These are phyloP conservation scores for Aspergillus unguis DNA, from an alignment of 2,329 filamentous ascomycete genomes.

Conservation along the genomic window DNA sequence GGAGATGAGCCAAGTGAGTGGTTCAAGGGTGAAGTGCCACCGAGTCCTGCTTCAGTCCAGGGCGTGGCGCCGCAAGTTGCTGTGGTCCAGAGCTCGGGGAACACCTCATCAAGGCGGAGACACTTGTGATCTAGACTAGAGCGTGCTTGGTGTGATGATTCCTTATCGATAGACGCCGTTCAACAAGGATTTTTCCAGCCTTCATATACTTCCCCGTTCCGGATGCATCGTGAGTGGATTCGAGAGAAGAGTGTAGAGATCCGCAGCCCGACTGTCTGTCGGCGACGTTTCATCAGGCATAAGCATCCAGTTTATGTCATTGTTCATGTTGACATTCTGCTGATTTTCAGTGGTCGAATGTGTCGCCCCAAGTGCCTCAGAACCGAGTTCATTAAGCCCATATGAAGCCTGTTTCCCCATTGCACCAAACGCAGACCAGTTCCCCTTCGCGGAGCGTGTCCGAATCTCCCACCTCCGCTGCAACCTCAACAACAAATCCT, in stretches of 20 bases:
- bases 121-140: neutral
- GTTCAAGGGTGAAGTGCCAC: slow-evolving; percentile 59
- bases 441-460: neutral
- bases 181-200: neutral
- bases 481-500: slow-evolving; percentile 34
- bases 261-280: neutral
- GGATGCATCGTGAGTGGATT: neutral
- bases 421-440: no score
- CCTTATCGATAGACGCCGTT: neutral
- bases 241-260: slow-evolving; percentile 2
- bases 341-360: neutral
- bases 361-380: neutral
- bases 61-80: neutral
- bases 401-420: neutral
- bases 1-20: slow-evolving; percentile 53
- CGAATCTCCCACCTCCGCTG: slow-evolving; percentile 33
- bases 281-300: neutral
- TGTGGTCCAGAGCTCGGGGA: neutral
- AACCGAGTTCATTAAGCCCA: neutral
- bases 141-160: neutral
- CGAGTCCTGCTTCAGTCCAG: slow-evolving; percentile 52
- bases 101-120: neutral
- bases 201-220: neutral
- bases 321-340: neutral
- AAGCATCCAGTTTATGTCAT: slow-evolving; percentile 3